These are phyloP conservation scores for Leishmania arabica DNA, from an alignment of 208 protist genomes.

Conservation along the genomic window DNA sequence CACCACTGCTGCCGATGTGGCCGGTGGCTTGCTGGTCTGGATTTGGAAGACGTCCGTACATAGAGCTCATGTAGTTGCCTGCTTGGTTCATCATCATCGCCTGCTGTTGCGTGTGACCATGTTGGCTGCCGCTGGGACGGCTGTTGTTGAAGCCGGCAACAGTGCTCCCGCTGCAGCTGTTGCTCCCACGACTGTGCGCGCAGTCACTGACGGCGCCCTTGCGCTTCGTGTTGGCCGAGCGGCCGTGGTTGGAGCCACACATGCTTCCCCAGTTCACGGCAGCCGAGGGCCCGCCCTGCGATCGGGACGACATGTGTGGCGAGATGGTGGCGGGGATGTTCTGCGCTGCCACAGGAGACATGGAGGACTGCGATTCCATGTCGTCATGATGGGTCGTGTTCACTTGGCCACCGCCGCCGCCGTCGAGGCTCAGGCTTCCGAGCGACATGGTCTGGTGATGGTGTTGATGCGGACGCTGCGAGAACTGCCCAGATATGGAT, in stretches of 20 bases:
- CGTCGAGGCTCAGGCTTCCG: not conserved
- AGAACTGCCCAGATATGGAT: not conserved
- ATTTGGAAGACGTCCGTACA: conserved; percentile 1
- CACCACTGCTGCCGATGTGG: not conserved
- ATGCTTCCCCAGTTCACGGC: conserved; percentile 1
- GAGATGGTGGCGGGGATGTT: not conserved
- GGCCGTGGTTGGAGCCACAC: not conserved
- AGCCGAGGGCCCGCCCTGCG: not conserved
- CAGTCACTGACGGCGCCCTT: not conserved
- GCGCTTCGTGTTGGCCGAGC: not conserved
- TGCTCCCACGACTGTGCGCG: conserved; percentile 12
- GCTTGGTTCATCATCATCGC: not conserved
- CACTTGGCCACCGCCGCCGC: not conserved
- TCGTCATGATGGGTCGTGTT: not conserved
- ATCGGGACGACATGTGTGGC: not conserved
- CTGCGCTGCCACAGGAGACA: not conserved
- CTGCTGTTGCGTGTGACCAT: not conserved
- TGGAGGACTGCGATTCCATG: not conserved
- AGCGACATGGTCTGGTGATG: conserved; percentile 5
- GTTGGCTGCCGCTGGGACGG: not conserved
- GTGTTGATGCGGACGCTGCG: conserved; percentile 1
- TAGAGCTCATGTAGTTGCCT: conserved; percentile 1
- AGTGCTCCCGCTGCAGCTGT: too few species aligned
- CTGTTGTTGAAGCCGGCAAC: not conserved
- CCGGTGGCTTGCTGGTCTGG: not conserved